Evolutionary conservation across 345 rosid genomes (phyloP).

Genomic region (Melaleuca quinquenervia): DNA sequence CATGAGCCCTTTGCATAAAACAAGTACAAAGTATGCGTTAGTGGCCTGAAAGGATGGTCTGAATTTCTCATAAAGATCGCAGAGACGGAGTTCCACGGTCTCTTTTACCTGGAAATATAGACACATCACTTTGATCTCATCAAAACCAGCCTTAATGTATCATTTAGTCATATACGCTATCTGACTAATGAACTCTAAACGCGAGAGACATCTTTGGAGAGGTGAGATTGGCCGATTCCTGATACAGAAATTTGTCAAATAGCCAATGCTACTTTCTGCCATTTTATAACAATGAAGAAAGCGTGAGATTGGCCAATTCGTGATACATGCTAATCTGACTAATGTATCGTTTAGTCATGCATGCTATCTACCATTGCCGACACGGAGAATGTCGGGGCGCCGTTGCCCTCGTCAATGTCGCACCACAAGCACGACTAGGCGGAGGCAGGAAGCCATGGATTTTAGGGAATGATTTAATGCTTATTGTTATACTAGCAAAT

Average conservation of each 20-base stretch:
- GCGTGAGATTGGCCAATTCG: no score
- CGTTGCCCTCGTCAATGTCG: accelerated
- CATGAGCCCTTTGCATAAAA: background rate
- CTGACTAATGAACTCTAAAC: background rate
- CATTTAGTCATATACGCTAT: background rate
- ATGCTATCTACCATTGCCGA: no score
- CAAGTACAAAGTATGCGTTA: background rate
- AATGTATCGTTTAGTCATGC: no score
- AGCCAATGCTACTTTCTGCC: no score
- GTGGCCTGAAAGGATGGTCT: background rate
- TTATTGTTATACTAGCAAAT: background rate
- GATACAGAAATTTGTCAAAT: background rate
- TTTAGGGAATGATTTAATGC: background rate
- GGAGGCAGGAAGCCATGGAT: background rate
- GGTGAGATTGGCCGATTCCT: background rate
- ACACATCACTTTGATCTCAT: background rate
- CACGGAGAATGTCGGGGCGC: background rate
- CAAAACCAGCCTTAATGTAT: background rate
- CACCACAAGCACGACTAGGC: background rate
- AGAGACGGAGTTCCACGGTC: background rate
- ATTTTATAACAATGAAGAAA: no score
- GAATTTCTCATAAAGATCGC: background rate
- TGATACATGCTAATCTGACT: no score
- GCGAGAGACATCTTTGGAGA: background rate
- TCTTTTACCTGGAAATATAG: background rate